Evolutionary conservation across 1,284 basidiomycete species (phyloP).

Genomic region (Vanrija pseudolonga): DNA sequence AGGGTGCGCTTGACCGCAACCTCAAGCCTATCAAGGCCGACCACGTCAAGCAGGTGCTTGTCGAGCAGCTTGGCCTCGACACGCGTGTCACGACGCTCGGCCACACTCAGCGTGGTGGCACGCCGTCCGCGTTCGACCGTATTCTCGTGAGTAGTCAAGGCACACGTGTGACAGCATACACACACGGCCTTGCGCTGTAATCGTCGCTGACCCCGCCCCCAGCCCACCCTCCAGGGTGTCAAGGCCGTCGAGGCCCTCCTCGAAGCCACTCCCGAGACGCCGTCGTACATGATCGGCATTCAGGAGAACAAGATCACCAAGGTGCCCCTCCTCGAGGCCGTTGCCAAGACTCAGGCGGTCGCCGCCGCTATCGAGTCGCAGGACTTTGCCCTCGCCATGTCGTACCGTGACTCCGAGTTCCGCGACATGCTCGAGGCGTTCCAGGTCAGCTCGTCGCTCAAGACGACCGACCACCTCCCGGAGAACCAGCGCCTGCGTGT

Average conservation of each 20-base stretch:
- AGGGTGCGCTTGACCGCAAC: slow-evolving; percentile 84
- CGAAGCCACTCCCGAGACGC: slow-evolving; percentile 82
- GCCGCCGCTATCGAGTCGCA: slow-evolving; percentile 75
- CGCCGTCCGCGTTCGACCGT: slow-evolving; percentile 87
- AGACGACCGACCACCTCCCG: slow-evolving; percentile 61
- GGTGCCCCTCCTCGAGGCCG: slow-evolving; percentile 87
- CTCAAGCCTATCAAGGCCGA: slow-evolving; percentile 87
- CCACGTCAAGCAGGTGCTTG: slow-evolving; percentile 83
- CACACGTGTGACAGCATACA: not conserved
- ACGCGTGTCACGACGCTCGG: slow-evolving; percentile 97
- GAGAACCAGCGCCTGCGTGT: slow-evolving; percentile 71
- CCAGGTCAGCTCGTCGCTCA: slow-evolving; percentile 64
- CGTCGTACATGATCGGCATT: slow-evolving; percentile 96
- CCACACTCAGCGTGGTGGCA: slow-evolving; percentile 92
- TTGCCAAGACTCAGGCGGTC: slow-evolving; percentile 82
- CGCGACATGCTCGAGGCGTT: slow-evolving; percentile 82
- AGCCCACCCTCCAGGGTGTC: slow-evolving; percentile 92
- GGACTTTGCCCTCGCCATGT: slow-evolving; percentile 84
- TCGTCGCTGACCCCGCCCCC: slow-evolving; percentile 4
- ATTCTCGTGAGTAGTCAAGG: slow-evolving; percentile 72
- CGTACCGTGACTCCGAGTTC: slow-evolving; percentile 88
- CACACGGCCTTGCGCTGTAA: not conserved
- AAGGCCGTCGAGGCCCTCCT: slow-evolving; percentile 89
- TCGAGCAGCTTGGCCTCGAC: slow-evolving; percentile 83
- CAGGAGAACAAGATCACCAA: slow-evolving; percentile 93